These are phyloP conservation scores for Protomyces inundatus DNA, from an alignment of 1,139 yeast genomes.

Conservation along the genomic window DNA sequence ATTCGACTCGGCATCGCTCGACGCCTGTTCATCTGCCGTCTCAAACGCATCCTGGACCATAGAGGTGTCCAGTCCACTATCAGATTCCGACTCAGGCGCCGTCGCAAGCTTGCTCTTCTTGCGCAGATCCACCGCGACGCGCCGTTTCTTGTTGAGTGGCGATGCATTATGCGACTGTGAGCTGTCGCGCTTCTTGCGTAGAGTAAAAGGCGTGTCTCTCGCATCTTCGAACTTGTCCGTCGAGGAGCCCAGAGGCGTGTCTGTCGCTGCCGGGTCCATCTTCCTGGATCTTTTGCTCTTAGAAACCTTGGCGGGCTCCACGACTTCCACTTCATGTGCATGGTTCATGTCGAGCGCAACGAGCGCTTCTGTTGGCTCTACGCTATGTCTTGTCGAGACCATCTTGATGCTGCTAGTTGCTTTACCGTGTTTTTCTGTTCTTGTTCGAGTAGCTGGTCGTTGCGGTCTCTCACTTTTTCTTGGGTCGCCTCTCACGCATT, in stretches of 20 bases:
- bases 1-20: not conserved
- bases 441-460: not conserved
- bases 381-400: conserved; percentile 21
- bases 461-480: not conserved
- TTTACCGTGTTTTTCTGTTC: too few species aligned
- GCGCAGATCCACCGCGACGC: not conserved
- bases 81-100: not conserved
- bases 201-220: conserved; percentile 12
- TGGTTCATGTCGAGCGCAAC: conserved; percentile 2
- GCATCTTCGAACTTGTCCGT: conserved; percentile 16
- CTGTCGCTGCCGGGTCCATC: conserved; percentile 5
- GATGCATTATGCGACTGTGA: not conserved
- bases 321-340: not conserved
- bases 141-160: not conserved
- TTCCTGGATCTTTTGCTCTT: not conserved
- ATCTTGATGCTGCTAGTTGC: not conserved
- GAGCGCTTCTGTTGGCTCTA: conserved; percentile 4
- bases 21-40: not conserved
- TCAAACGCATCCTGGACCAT: not conserved
- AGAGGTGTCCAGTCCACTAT: too few species aligned
- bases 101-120: not conserved
- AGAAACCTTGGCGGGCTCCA: not conserved
- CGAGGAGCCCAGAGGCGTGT: not conserved
- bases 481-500: not conserved
- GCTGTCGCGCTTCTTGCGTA: not conserved